Percentiles rank a stretch among this genome's conserved stretches.
phyloP scores from a whole-genome alignment of 2,329 filamentous ascomycete species.

The Stachybotrys echinatus region DNA sequence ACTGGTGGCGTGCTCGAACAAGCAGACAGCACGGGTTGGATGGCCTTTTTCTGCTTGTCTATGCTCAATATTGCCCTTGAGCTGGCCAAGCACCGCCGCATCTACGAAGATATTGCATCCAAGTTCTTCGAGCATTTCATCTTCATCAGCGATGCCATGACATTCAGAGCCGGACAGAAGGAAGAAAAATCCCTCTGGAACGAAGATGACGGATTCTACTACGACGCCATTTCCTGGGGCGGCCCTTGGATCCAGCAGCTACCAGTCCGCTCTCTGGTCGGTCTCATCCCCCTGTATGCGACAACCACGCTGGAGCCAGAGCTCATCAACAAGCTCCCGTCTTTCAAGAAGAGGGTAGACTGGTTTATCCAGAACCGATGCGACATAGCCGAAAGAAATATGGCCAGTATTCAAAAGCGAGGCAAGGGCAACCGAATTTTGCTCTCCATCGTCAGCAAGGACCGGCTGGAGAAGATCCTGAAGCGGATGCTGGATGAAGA shows the following conservation, averaged over 20 bases:
- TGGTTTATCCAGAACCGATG: conserved; percentile 90
- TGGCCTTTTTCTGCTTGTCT: conserved; percentile 94
- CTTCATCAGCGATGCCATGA: conserved; percentile 97
- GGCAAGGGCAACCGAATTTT: conserved; percentile 87
- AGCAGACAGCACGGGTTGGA: conserved; percentile 97
- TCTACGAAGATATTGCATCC: conserved; percentile 93
- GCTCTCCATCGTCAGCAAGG: conserved; percentile 85
- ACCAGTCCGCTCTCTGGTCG: conserved; percentile 85
- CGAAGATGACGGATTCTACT: conserved; percentile 95
- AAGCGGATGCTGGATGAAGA: conserved; percentile 89
- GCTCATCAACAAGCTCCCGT: conserved; percentile 83
- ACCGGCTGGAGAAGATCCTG: conserved; percentile 84
- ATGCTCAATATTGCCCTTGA: conserved; percentile 98
- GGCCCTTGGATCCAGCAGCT: conserved; percentile 91
- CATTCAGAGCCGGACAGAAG: conserved; percentile 64
- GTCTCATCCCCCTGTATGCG: conserved; percentile 88
- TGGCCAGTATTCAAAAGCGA: conserved; percentile 85
- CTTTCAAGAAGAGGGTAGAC: conserved; percentile 86
- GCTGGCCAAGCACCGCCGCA: conserved; percentile 88
- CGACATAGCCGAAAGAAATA: conserved; percentile 87
- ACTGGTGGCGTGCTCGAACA: conserved; percentile 93
- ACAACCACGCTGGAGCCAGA: conserved; percentile 91
- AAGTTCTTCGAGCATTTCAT: conserved; percentile 99
- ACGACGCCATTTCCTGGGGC: conserved; percentile 95
- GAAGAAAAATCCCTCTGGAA: conserved; percentile 89